Evolutionary conservation across 306 rosid genomes (phyloP).

Genomic region (Malus orientalis): DNA sequence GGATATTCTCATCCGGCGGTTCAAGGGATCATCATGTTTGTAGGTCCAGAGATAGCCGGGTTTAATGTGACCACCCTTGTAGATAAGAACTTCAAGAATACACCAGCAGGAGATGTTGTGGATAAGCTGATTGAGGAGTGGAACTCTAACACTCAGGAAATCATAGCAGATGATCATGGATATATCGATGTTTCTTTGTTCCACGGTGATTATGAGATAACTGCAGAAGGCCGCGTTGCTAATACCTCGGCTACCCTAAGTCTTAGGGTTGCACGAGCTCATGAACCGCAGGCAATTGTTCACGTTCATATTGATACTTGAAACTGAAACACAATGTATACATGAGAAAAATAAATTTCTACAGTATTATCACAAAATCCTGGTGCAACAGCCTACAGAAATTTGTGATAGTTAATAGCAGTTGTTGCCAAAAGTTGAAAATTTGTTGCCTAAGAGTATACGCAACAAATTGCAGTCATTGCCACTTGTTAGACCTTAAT

Average conservation of each 20-base stretch:
- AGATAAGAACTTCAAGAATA: constrained; percentile 46
- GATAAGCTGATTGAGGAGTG: constrained; percentile 67
- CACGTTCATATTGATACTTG: constrained; percentile 33
- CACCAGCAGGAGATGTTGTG: constrained; percentile 64
- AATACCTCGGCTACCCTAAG: constrained; percentile 28
- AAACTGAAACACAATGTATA: not conserved
- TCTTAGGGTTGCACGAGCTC: constrained; percentile 36
- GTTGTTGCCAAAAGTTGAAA: no score
- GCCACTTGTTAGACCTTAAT: no score
- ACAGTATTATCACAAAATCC: not conserved
- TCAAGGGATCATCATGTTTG: constrained; percentile 70
- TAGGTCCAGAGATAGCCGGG: constrained; percentile 57
- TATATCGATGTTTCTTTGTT: constrained; percentile 39
- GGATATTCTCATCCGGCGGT: constrained; percentile 63
- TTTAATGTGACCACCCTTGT: constrained; percentile 41
- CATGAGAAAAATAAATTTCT: not conserved
- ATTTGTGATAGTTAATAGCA: no score
- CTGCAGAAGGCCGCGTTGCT: constrained; percentile 35
- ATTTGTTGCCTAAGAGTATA: no score
- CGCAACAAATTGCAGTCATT: no score
- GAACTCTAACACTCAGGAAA: constrained; percentile 27
- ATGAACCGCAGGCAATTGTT: constrained; percentile 17
- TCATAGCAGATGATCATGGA: constrained; percentile 44
- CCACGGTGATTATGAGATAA: constrained; percentile 72
- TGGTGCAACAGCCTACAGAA: not conserved